Evolutionary conservation across 345 rosid species (phyloP).

Genomic region (Arabidopsis suecica): DNA sequence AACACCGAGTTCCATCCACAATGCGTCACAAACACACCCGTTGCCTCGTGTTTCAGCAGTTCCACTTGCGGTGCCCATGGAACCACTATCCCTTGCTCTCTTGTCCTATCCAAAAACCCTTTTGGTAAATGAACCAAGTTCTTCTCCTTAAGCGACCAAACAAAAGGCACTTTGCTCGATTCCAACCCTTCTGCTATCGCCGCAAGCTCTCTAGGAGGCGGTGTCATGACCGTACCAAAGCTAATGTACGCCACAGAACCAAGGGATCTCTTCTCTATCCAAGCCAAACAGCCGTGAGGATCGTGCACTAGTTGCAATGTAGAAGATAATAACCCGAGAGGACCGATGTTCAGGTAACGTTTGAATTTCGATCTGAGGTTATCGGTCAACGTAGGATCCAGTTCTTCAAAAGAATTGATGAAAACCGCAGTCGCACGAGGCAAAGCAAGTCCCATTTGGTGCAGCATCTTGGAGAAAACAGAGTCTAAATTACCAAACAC

Average conservation of each 20-base stretch:
- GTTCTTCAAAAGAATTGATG: constrained; percentile 57
- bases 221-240: constrained; percentile 57
- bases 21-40: constrained; percentile 53
- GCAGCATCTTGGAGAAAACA: constrained; percentile 48
- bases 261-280: constrained; percentile 52
- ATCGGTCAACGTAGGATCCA: constrained; percentile 47
- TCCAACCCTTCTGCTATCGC: constrained; percentile 63
- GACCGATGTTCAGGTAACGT: constrained; percentile 47
- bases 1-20: constrained; percentile 60
- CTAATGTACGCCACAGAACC: constrained; percentile 62
- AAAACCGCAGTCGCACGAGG: constrained; percentile 53
- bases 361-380: constrained; percentile 50
- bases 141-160: constrained; percentile 53
- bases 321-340: constrained; percentile 36
- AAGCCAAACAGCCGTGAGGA: constrained; percentile 56
- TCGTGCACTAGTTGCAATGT: constrained; percentile 35
- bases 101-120: constrained; percentile 51
- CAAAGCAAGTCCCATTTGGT: constrained; percentile 44
- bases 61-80: constrained; percentile 65
- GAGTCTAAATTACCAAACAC: constrained; percentile 41
- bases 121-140: constrained; percentile 37
- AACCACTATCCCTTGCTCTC: constrained; percentile 52
- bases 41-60: constrained; percentile 54
- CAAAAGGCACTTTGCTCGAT: constrained; percentile 49
- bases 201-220: constrained; percentile 49